A percentile compares a stretch with the other conserved stretches of the same genome.
These are phyloP conservation scores for Tetrapisispora arboricola DNA, from an alignment of 805 yeast species.

Conservation along the genomic window DNA sequence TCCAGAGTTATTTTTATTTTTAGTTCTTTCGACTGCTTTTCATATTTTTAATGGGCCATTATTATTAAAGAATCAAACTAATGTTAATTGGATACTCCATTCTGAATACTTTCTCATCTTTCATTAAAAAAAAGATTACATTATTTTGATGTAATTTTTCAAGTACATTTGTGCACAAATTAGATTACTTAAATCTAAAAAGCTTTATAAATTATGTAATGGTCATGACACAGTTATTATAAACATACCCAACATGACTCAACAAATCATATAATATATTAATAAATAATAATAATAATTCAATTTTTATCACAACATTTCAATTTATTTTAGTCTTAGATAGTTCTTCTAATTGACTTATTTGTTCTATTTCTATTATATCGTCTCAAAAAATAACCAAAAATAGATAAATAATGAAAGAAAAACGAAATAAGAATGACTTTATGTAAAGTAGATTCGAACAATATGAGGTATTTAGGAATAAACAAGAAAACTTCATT, in stretches of 20 bases:
- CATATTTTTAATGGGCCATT: not conserved
- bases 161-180: slow-evolving; percentile 2
- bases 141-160: not conserved
- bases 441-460: too few species aligned
- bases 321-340: too few species aligned
- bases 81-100: not conserved
- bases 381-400: too few species aligned
- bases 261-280: slow-evolving; percentile 1
- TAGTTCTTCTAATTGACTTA: too few species aligned
- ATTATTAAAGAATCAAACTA: not conserved
- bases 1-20: not conserved
- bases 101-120: not conserved
- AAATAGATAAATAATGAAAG: too few species aligned
- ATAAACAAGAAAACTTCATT: too few species aligned
- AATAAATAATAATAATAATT: slow-evolving; percentile 1
- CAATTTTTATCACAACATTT: not conserved
- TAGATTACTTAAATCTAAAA: not conserved
- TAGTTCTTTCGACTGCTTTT: not conserved
- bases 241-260: not conserved
- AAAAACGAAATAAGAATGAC: too few species aligned
- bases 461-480: too few species aligned
- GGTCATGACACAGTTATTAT: not conserved
- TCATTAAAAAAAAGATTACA: too few species aligned
- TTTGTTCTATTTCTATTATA: too few species aligned
- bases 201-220: slow-evolving; percentile 1